Evolutionary conservation across 129 eudicot species (phyloP), one percentile per base, ranked within the genome.

Genomic region (Helianthus tuberosus): DNA sequence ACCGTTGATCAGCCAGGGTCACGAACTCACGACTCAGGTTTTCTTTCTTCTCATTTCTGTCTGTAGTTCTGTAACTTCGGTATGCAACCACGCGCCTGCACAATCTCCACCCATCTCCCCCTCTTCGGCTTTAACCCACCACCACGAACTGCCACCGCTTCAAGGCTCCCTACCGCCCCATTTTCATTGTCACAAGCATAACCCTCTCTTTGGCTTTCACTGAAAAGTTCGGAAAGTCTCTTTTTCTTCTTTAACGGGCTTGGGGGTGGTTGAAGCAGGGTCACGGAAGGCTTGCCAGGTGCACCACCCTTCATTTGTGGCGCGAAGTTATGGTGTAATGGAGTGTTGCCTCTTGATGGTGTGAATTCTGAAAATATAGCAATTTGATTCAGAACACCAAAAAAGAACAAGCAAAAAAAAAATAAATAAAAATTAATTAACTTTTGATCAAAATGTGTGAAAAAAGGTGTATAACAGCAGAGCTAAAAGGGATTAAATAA

Each of bases 341-440:
- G 96, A 9, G 96, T 86, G 62, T 27, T 89, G 49, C 89, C 86
- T 2, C 85, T 85, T 44, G 96, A 84, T 57, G 91, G 88, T 15
- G 90, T 80, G 62, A 83, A 86, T 74, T 86, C 91, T 83, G 84
- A 80, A 80, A 59, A 48, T 7, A 61, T 11, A 20, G 47, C 32
- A 71, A 5, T 20, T 58, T 4, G 43, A 17, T 39, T 38, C 4
- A 49, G 9, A 59, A 49, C 50, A 50, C n/a, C 73, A n/a, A 32
- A 14, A 17, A 35, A 47, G 52, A 66, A 16, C 32, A 20, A 27
- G 23, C 35, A n/a, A 10, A 23, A 20, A 25, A 49, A 11, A 49
- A 9, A 17, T 2, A 15, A 15, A 54, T 6, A 15, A 6, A 54
- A 6, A 53, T 8, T 15, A 53, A 53, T 1, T 14, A 54, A 46